These are phyloP conservation scores for Kewa caespitosa DNA, from an alignment of 179 eudicot genomes.

Conservation along the genomic window DNA sequence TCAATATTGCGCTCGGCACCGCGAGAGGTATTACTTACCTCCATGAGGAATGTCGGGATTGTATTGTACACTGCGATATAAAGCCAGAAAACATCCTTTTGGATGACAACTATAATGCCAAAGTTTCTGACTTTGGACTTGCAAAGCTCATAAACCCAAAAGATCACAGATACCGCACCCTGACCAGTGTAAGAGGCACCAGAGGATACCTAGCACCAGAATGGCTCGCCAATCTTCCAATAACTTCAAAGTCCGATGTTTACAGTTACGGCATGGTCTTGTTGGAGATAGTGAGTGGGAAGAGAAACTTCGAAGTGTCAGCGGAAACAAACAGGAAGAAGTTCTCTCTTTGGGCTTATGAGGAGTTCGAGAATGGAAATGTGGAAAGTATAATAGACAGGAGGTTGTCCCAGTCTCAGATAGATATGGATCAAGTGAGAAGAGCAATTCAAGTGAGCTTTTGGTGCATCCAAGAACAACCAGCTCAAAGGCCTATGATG, in stretches of 20 bases:
- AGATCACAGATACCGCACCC: conserved; percentile 65
- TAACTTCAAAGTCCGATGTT: conserved; percentile 82
- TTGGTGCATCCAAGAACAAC: conserved; percentile 97
- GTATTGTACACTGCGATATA: conserved; percentile 84
- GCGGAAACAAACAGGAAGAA: conserved; percentile 52
- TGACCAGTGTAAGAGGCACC: conserved; percentile 76
- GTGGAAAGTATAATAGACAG: conserved; percentile 48
- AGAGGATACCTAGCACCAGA: conserved; percentile 91
- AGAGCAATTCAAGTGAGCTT: conserved; percentile 70
- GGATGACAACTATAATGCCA: conserved; percentile 70
- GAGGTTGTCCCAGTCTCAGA: conserved; percentile 41
- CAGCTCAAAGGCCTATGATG: conserved; percentile 86
- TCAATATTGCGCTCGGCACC: conserved; percentile 70
- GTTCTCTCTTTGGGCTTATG: conserved; percentile 82
- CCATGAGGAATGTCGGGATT: conserved; percentile 88
- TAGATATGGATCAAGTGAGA: conserved; percentile 58
- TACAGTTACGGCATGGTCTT: conserved; percentile 86
- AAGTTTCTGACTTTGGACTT: conserved; percentile 86
- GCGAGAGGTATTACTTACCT: conserved; percentile 84
- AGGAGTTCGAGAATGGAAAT: conserved; percentile 77
- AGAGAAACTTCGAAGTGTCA: conserved; percentile 73
- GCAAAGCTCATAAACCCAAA: conserved; percentile 69
- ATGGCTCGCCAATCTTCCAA: conserved; percentile 86
- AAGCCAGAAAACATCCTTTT: conserved; percentile 87
- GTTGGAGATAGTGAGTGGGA: conserved; percentile 80